phyloP scores from a whole-genome alignment of 2,329 filamentous ascomycete genomes.

The Fusarium succisae region DNA sequence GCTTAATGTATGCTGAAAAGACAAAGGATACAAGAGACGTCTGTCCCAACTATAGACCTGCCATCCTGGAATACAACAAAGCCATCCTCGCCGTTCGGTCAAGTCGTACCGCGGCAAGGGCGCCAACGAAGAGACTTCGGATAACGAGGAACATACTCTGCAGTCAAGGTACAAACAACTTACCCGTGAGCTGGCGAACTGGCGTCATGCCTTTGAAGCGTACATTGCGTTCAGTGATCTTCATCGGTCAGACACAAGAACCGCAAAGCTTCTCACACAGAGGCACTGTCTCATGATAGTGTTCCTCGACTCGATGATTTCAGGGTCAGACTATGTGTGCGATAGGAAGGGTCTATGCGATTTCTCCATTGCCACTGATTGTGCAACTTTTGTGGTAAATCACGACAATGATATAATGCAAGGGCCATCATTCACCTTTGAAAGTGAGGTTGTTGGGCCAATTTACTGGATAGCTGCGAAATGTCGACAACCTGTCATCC shows the following conservation, averaged over 20 bases:
- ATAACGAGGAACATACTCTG: not conserved
- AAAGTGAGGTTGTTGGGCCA: not conserved
- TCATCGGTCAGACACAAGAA: not conserved
- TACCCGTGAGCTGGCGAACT: not conserved
- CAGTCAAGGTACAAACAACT: not conserved
- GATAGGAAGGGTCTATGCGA: not conserved
- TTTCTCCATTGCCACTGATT: not conserved
- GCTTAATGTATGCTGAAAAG: not conserved
- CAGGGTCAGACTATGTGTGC: not conserved
- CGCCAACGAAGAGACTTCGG: rapidly evolving
- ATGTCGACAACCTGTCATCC: not conserved
- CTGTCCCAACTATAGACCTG: not conserved
- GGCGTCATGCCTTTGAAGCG: not conserved
- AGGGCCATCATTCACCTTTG: not conserved
- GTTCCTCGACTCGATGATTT: not conserved
- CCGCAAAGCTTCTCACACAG: not conserved
- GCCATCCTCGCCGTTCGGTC: not conserved
- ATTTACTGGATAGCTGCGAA: not conserved
- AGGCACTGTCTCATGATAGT: not conserved
- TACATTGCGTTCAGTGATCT: not conserved
- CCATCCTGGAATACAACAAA: not conserved
- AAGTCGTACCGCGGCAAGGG: not conserved
- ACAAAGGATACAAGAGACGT: not conserved
- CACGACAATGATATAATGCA: not conserved
- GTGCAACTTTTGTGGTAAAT: not conserved